Conservation (phyloP, 2,329 filamentous ascomycete species). For the Cercospora berteroae region DNA sequence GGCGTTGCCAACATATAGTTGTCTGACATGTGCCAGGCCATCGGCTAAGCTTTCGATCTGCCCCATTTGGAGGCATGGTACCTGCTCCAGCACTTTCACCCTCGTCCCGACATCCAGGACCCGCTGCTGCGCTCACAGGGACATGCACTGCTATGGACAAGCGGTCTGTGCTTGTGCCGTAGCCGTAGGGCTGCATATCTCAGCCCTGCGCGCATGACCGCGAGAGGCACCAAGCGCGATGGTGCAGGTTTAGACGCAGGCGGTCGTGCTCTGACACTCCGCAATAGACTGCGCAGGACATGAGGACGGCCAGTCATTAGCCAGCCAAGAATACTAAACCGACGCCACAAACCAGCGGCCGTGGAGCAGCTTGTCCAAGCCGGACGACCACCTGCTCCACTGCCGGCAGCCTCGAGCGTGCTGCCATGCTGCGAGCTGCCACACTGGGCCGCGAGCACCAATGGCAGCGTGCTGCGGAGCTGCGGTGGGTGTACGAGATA, state of each 20-base stretch:
- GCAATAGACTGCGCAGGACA: neutral
- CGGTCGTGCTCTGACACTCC: neutral
- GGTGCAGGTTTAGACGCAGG: conserved; percentile 1
- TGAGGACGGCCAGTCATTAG: neutral
- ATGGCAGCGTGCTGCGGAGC: neutral
- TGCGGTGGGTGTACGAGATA: neutral
- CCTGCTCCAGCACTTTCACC: conserved; percentile 13
- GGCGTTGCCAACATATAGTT: conserved; percentile 13
- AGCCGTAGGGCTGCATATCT: conserved; percentile 9
- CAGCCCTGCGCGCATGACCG: neutral
- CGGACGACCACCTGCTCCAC: conserved; percentile 5
- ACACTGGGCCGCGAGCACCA: neutral
- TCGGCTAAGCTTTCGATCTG: conserved; percentile 18
- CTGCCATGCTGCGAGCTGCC: neutral
- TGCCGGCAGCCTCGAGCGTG: neutral
- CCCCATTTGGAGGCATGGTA: conserved; percentile 14
- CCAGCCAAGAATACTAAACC: conserved; percentile 2
- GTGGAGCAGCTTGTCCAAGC: neutral
- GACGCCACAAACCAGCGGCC: neutral
- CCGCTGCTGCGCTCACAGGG: conserved; percentile 12
- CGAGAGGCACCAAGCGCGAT: conserved; percentile 2
- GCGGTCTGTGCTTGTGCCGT: conserved; percentile 12
- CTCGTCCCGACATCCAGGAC: neutral
- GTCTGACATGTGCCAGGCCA: conserved; percentile 13
- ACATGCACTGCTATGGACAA: conserved; percentile 7